These are phyloP conservation scores for Cornus controversa DNA, from an alignment of 148 eudicot species.

Conservation along the genomic window DNA sequence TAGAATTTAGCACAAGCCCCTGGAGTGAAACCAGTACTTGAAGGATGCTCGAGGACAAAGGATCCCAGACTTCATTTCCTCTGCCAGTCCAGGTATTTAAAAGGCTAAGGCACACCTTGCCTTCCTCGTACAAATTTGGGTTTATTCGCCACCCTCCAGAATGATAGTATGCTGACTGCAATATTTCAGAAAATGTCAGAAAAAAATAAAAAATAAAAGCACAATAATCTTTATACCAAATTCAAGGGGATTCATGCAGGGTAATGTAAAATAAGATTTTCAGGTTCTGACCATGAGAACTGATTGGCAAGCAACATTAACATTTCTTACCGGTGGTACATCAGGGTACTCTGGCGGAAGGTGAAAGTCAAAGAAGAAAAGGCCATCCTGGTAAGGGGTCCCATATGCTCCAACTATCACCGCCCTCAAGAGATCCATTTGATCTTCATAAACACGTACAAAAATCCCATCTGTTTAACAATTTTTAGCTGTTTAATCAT, in stretches of 20 bases:
- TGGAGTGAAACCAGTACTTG: slow-evolving; percentile 97
- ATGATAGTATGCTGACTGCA: slow-evolving; percentile 92
- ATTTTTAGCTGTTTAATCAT: slow-evolving; percentile 1
- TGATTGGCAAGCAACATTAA: slow-evolving; percentile 2
- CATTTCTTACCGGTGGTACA: slow-evolving; percentile 80
- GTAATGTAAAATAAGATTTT: background rate
- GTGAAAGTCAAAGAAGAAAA: slow-evolving; percentile 96
- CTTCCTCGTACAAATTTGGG: slow-evolving; percentile 95
- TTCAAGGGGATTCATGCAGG: background rate
- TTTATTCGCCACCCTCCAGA: slow-evolving; percentile 99
- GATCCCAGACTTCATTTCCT: slow-evolving; percentile 99
- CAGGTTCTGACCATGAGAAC: background rate
- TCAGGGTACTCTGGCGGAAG: slow-evolving; percentile 96
- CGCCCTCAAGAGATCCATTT: slow-evolving; percentile 96
- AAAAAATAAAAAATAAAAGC: background rate
- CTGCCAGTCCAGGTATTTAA: slow-evolving; percentile 96
- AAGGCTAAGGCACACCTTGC: slow-evolving; percentile 97
- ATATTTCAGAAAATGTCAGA: background rate
- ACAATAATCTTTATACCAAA: background rate
- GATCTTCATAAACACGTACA: slow-evolving; percentile 93
- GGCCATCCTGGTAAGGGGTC: slow-evolving; percentile 98
- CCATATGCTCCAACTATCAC: slow-evolving; percentile 97
- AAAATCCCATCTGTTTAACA: slow-evolving; percentile 68
- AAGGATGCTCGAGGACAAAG: slow-evolving; percentile 92
- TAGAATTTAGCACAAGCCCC: slow-evolving; percentile 89